phyloP scores from a whole-genome alignment of 257 asterid species.

The Forsythia viridissima region DNA sequence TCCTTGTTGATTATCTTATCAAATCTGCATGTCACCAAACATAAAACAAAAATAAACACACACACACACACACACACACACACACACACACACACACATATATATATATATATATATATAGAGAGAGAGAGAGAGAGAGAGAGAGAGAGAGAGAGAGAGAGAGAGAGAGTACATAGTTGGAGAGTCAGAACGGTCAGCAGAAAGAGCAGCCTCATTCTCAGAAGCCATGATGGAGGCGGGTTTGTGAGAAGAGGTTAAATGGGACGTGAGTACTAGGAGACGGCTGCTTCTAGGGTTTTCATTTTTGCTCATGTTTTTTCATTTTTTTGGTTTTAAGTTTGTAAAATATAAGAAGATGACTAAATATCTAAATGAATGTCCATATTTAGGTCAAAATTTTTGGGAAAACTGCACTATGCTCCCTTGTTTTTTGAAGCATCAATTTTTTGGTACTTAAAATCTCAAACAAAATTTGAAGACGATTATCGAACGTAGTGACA shows the following conservation, averaged over 20 bases:
- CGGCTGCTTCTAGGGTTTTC: constrained; percentile 40
- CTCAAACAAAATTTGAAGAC: no score
- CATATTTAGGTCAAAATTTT: not conserved
- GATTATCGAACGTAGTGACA: no score
- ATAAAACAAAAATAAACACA: constrained; percentile 18
- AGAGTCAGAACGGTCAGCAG: constrained; percentile 70
- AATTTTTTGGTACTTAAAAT: no score
- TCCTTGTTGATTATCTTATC: constrained; percentile 88
- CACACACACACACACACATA: not conserved
- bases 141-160: not conserved
- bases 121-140: not conserved
- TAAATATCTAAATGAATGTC: not conserved
- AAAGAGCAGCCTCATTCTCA: constrained; percentile 87
- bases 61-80: no score
- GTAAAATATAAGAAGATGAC: not conserved
- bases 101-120: not conserved
- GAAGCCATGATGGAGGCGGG: constrained; percentile 74
- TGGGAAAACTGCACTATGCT: not conserved
- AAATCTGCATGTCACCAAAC: constrained; percentile 51
- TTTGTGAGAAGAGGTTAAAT: constrained; percentile 13
- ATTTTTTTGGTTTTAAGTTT: not conserved
- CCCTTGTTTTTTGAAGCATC: not conserved
- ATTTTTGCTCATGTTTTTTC: not conserved
- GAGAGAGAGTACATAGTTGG: constrained; percentile 59
- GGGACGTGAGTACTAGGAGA: constrained; percentile 45